These are phyloP conservation scores for Trapa incisa DNA, from an alignment of 345 rosid genomes.

Conservation along the genomic window DNA sequence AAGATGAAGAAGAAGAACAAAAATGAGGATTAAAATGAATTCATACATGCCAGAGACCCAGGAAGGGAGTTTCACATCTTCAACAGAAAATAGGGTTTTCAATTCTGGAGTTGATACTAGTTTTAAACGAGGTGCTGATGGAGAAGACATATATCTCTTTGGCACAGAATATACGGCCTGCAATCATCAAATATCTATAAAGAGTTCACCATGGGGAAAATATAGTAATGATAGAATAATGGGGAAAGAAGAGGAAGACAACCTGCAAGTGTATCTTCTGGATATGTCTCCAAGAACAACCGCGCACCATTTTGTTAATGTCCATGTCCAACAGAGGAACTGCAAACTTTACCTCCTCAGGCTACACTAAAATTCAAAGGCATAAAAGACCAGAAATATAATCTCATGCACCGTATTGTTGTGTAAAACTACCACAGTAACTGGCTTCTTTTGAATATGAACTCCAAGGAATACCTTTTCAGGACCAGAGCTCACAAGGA, in stretches of 20 bases:
- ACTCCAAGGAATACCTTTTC: slow-evolving; percentile 57
- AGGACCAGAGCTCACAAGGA: slow-evolving; percentile 56
- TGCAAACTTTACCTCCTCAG: slow-evolving; percentile 86
- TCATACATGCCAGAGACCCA: slow-evolving; percentile 91
- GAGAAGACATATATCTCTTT: slow-evolving; percentile 52
- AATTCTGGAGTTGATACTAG: slow-evolving; percentile 58
- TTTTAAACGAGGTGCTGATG: slow-evolving; percentile 77
- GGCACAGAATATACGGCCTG: slow-evolving; percentile 82
- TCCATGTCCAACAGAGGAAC: slow-evolving; percentile 75
- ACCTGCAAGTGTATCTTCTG: slow-evolving; percentile 95
- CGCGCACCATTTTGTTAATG: slow-evolving; percentile 71
- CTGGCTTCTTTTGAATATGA: not conserved
- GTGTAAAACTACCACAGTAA: not conserved
- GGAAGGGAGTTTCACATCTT: slow-evolving; percentile 85
- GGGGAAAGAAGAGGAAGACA: slow-evolving; percentile 10
- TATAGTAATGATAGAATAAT: not conserved
- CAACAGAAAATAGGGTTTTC: slow-evolving; percentile 53
- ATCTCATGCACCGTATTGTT: slow-evolving; percentile 7
- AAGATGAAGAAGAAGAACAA: not conserved
- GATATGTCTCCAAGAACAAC: slow-evolving; percentile 80
- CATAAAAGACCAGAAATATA: slow-evolving; percentile 26
- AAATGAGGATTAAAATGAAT: not conserved
- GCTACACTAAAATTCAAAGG: slow-evolving; percentile 66
- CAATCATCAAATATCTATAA: slow-evolving; percentile 9
- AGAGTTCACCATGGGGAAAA: not conserved